Base-by-base conservation (phyloP, 1,284 basidiomycete species). In the Leccinum pachyderme region DNA sequence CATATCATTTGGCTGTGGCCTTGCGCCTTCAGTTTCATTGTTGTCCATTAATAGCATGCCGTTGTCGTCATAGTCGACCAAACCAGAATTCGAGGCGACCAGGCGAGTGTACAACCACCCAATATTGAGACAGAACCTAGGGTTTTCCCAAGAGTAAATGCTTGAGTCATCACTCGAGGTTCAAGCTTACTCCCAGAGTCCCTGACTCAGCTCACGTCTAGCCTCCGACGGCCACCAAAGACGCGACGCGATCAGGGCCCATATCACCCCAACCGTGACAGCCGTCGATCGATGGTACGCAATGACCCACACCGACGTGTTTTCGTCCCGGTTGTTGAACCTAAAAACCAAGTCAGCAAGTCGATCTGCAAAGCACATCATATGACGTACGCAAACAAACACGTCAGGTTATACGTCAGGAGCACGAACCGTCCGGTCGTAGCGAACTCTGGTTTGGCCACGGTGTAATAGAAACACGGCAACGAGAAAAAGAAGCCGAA, bases 221-320 rank as follows among this genome's bases (percentile, higher is more conserved):
- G 95, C 95, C 67, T 97, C 95, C 22, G 91, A 84, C 1, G 96
- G 95, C 95, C 95, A 98, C 86, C 95, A 93, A 60, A 90, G 88
- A 47, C 92, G 80, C 6, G 92, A 95, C 12, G 98, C 85, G 28
- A 97, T 72, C 3, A 87, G 83, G 0, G 94, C 95, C 89, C 92
- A 98, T 1, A 95, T 70, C 0, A 96, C 93, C 13, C 95, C 95
- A 6, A 84, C 80, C 0, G 83, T 87, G n/a, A 99, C 95, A 24
- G 93, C 82, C 4, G 88, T 67, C 0, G 88, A 87, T 52, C 95
- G 87, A 63, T 87, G 82, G 45, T 82, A 76, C 0, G 93, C 95
- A 48, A 97, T 84, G 39, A 83, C 73, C 33, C 86, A 67, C 0
- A 93, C 87, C 2, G 87, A 82, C 4, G 89, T 65, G 56, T 93